Evolutionary conservation across 2,329 filamentous ascomycete genomes (phyloP), one percentile per base, ranked within the genome.

Genomic region (Colletotrichum orchidophilum): DNA sequence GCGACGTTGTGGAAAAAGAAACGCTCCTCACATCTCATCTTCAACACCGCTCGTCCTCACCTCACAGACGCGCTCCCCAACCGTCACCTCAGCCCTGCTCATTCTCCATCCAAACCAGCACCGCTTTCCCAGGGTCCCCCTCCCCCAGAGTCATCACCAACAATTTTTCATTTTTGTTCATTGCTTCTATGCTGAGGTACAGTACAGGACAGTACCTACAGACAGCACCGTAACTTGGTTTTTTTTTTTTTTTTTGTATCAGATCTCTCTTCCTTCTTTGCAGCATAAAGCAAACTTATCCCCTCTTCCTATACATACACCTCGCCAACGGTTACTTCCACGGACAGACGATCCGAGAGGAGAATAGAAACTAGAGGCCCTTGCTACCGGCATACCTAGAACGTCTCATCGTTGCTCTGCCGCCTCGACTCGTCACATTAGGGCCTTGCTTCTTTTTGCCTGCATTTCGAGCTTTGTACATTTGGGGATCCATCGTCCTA

Each of bases 21-120:
- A 71, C 58, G 58, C 64, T 24, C 42, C 68, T 71, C 68, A 68
- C 64, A 71, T 71, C 68, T 71, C 68, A 68, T 71, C 67, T 70
- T 66, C 68, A 66, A 68, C 21, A 35, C 63, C 68, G 68, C 68
- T 71, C 63, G 63, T 58, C 64, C 68, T 71, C 52, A 29, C 63
- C 39, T 71, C 68, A 71, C 68, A 71, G 68, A 63, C 68, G 63
- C 49, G 50, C 58, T 58, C 68, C 52, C 31, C 52, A 62, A 57
- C 68, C 64, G 68, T 68, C 68, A 68, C 52, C 52, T 71, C 63
- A 68, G 68, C 68, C 68, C 68, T 68, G 68, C 57, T 70, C 35
- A 39, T 53, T 62, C 68, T 71, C 63, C 68, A 63, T 63, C 68
- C 68, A 62, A 71, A 63, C 63, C 65, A 57, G 39, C 58, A 42